Evolutionary conservation across 176 grass and related monocot genomes (phyloP).

Genomic region (Coix lacrymajobi): DNA sequence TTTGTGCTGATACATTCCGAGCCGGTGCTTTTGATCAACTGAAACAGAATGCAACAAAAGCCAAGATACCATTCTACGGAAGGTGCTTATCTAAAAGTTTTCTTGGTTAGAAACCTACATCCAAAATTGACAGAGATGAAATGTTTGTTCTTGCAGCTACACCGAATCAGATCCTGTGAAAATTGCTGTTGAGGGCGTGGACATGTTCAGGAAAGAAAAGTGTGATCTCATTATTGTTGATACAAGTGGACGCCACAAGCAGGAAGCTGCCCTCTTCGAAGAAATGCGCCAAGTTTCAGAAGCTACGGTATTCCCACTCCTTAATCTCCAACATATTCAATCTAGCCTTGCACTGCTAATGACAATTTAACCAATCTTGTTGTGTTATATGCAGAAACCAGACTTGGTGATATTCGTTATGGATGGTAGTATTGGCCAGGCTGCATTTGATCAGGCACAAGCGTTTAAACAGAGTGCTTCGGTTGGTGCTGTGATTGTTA

Average conservation of each 20-base stretch:
- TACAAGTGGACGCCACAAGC: constrained; percentile 94
- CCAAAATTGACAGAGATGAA: not conserved
- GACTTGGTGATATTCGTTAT: constrained; percentile 96
- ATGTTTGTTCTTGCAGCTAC: constrained; percentile 48
- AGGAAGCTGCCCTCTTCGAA: constrained; percentile 88
- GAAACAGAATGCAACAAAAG: constrained; percentile 97
- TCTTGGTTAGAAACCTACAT: not conserved
- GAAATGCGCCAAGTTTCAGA: constrained; percentile 99
- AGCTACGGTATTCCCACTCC: constrained; percentile 49
- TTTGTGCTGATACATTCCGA: constrained; percentile 97
- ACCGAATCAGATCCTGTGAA: constrained; percentile 91
- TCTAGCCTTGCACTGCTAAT: not conserved
- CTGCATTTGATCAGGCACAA: constrained; percentile 97
- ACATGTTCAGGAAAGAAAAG: constrained; percentile 89
- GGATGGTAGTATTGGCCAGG: constrained; percentile 97
- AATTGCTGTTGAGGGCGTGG: constrained; percentile 92
- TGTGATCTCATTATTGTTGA: constrained; percentile 96
- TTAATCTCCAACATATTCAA: not conserved
- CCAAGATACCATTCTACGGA: constrained; percentile 92
- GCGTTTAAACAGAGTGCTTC: constrained; percentile 94
- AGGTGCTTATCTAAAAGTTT: constrained; percentile 39
- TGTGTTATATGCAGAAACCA: constrained; percentile 64
- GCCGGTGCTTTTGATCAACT: constrained; percentile 97
- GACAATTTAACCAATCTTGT: constrained; percentile 1
- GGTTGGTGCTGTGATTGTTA: constrained; percentile 97